Base-by-base conservation (phyloP, 257 asterid species). In the Rehmannia glutinosa region DNA sequence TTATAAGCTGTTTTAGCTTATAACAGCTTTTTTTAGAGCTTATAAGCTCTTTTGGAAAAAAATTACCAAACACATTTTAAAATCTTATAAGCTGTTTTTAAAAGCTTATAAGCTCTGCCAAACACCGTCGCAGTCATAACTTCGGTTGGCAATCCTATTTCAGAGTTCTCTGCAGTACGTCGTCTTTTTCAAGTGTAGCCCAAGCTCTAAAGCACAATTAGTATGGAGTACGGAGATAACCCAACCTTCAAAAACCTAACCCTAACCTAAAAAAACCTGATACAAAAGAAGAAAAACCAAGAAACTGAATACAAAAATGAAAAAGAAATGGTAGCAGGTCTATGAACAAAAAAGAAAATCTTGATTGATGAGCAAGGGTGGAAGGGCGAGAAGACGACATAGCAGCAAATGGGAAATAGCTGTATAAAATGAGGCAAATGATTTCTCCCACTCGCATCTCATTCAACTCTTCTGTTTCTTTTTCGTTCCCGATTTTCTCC, bases 381-480 rank as follows among this genome's bases (percentile, higher is more conserved):
- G n/a, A n/a, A n/a, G n/a, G n/a, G n/a, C n/a, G n/a, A n/a, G n/a
- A n/a, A n/a, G n/a, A n/a, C n/a, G n/a, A n/a, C n/a, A n/a, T n/a
- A n/a, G n/a, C n/a, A n/a, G n/a, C n/a, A n/a, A n/a, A n/a, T n/a
- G n/a, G n/a, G n/a, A n/a, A n/a, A n/a, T n/a, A n/a, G n/a, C n/a
- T n/a, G n/a, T 47, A 24, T 43, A 49, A 53, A 28, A 80, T 80
- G 84, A 69, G 60, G 75, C 81, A 38, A 49, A 42, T 80, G 61
- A 35, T 81, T 27, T 67, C 78, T 62, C 69, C 52, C 41, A 12
- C 56, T 39, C 53, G 73, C 67, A 7, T 24, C 67, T 67, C 80
- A 11, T 41, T 66, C 74, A 61, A 46, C 45, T 66, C 78, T 12
- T 39, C 65, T 41, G 36, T n/a, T 60, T 28, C 67, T 63, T 65